phyloP scores from a whole-genome alignment of 345 rosid species.

The Dipteronia sinensis region DNA sequence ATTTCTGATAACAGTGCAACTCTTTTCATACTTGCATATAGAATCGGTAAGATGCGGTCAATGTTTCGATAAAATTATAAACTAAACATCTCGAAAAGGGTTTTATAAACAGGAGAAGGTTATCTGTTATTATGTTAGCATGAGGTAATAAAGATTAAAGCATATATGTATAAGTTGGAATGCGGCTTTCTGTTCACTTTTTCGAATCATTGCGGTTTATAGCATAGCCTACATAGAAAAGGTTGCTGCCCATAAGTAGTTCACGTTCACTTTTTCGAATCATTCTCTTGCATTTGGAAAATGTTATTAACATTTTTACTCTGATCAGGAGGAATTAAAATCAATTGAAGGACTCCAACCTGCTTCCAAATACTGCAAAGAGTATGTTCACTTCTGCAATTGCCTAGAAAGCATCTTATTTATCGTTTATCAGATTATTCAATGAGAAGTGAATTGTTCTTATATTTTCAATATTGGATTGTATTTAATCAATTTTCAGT shows the following conservation, averaged over 20 bases:
- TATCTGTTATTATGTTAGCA: not conserved
- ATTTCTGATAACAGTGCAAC: not conserved
- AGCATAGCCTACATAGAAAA: not conserved
- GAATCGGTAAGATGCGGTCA: not conserved
- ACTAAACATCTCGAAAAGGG: not conserved
- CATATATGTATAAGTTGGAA: too few species aligned
- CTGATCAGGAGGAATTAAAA: conserved; percentile 72
- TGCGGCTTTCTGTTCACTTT: not conserved
- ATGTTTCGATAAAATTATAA: not conserved
- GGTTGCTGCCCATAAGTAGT: not conserved
- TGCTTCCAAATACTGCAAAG: conserved; percentile 86
- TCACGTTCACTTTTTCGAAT: not conserved
- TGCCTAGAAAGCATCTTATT: not conserved
- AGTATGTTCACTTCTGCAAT: conserved; percentile 47
- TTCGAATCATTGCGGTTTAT: not conserved
- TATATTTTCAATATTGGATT: not conserved
- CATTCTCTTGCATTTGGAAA: not conserved
- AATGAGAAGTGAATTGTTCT: not conserved
- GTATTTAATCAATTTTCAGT: not conserved
- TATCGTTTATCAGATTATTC: not conserved
- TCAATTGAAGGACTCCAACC: conserved; percentile 57
- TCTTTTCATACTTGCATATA: not conserved
- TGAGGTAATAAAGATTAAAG: too few species aligned
- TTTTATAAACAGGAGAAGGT: not conserved
- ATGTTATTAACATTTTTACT: not conserved